Conservation (phyloP, 2,329 filamentous ascomycete species). For the Chaetomium strumarium region DNA sequence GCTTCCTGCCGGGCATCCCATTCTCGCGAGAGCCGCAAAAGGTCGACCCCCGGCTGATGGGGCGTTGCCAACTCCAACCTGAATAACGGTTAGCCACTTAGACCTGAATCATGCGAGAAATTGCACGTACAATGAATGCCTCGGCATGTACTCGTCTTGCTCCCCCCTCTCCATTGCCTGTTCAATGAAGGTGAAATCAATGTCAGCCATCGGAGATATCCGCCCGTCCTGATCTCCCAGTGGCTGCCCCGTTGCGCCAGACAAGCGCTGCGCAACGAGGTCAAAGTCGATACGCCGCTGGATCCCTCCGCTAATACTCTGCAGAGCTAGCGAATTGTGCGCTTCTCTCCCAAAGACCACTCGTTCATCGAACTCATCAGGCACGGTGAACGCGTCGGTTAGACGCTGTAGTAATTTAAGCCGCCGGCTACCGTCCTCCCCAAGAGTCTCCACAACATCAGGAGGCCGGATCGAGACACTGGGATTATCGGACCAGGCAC, state of each 20-base stretch:
- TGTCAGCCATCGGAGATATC: background rate
- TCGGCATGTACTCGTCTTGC: conserved; percentile 20
- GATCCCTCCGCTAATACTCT: background rate
- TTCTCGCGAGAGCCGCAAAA: conserved; percentile 17
- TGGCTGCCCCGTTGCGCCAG: background rate
- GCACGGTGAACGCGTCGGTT: conserved; percentile 29
- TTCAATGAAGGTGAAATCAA: conserved; percentile 10
- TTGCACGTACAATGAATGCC: conserved; percentile 18
- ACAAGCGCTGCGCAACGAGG: conserved; percentile 11
- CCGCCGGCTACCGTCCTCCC: conserved; percentile 6
- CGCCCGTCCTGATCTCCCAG: background rate
- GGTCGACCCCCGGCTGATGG: background rate
- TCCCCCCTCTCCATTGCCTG: conserved; percentile 14
- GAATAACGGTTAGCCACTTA: conserved; percentile 1
- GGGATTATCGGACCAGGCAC: conserved; percentile 21
- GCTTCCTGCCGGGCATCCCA: conserved; percentile 17
- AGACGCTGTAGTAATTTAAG: conserved; percentile 20
- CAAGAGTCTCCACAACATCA: conserved; percentile 3
- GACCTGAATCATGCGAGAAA: background rate
- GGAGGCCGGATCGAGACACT: conserved; percentile 9
- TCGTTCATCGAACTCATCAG: conserved; percentile 37
- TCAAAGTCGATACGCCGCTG: conserved; percentile 3
- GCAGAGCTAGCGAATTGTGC: background rate
- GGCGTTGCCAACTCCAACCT: conserved; percentile 17
- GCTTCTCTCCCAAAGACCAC: conserved; percentile 7